Evolutionary conservation across 192 early-diverging fungal species (phyloP).

Genomic region (Coemansia sp.): DNA sequence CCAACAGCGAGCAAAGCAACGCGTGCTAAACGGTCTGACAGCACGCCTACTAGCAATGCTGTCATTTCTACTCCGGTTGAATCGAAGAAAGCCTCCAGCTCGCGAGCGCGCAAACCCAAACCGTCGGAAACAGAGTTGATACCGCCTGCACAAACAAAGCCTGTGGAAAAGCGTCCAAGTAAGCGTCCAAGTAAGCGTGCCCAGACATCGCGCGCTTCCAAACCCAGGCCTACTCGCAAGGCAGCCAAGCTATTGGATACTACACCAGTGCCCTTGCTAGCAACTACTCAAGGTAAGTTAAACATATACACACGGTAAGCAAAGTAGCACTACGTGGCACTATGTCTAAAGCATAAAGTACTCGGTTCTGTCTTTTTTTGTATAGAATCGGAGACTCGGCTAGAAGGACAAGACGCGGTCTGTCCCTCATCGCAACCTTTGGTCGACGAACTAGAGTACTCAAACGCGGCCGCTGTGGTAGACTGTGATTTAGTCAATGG

Average conservation of each 20-base stretch:
- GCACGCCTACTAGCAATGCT: neutral
- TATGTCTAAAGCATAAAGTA: neutral
- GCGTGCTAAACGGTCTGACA: neutral
- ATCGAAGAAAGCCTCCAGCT: neutral
- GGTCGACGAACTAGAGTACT: neutral
- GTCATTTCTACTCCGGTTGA: neutral
- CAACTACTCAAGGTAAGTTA: neutral
- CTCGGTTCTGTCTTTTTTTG: neutral
- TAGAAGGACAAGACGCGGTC: neutral
- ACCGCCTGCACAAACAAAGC: neutral
- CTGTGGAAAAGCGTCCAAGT: neutral
- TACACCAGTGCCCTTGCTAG: neutral
- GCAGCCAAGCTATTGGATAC: neutral
- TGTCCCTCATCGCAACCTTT: neutral
- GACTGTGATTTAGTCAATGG: neutral
- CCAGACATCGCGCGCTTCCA: neutral
- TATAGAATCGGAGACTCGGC: neutral
- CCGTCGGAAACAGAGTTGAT: neutral
- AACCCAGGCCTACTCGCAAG: slow-evolving; percentile 22
- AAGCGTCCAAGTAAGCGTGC: neutral
- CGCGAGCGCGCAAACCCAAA: slow-evolving; percentile 7
- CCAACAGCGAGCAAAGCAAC: neutral
- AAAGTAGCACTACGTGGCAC: too few species aligned
- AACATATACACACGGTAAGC: neutral
- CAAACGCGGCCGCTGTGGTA: neutral